Evolutionary conservation across 371 early-diverging fungal genomes (phyloP), one percentile per base, ranked within the genome.

Genomic region (Mucor racemosus): DNA sequence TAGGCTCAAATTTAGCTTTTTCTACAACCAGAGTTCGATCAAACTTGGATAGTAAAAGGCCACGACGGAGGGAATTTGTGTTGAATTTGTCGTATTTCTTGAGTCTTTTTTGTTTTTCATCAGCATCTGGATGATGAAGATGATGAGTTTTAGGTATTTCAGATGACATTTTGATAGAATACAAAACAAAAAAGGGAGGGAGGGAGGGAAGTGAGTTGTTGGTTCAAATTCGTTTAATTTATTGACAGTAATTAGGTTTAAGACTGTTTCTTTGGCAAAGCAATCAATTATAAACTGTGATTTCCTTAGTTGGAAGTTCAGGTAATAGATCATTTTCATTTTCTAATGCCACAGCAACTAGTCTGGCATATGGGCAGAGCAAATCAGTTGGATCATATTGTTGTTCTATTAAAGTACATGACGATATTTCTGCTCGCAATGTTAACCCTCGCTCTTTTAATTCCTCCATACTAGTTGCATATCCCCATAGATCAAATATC

Each of bases 401-500:
- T 41, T 66, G 54, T 0, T 76, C 63, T 3, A 38, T 55, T 36
- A 64, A 54, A 39, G 65, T 41, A 67, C 89, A 87, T 21, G 85
- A 77, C 21, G 87, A 87, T 31, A 87, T 77, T 31, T 79, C 48
- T 9, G 68, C 69, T 19, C 87, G 89, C 5, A 87, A 59, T 17
- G 68, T 71, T 7, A 65, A n/a, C 33, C 86, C 88, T 19, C 80
- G 66, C 33, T 83, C 71, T 31, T 69, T 55, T 60, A 88, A 55
- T 42, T 71, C 68, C 31, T 76, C 74, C 31, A 77, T 64, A 8
- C 63, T 66, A 0, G 75, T 58, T 17, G 76, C 39, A 31, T 77
- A 72, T 8, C 82, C 89, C 81, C 84, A 86, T 7, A 86, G 54
- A 66, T 89, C 88, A 26, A 89, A 66, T 0, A 84, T 62, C 1